Evolutionary conservation across 2,329 filamentous ascomycete genomes (phyloP), one percentile per base, ranked within the genome.

Genomic region (Massarina eburnea): DNA sequence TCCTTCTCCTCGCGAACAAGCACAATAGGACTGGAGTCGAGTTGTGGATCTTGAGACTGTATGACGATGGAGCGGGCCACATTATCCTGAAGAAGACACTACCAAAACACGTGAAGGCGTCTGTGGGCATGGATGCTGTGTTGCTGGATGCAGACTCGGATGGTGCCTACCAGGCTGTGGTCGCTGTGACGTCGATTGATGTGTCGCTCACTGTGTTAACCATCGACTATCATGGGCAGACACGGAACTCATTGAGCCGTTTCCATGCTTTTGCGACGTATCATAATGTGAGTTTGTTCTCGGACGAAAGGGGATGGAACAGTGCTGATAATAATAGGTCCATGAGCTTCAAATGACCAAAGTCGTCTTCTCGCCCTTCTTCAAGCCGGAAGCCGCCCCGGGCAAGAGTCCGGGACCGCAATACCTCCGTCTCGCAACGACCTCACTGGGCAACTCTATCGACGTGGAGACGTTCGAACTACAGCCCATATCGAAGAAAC

Each of bases 181-280:
- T 96, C 54, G 91, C 91, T 6, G 83, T 95, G 12, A 88, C 88
- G 2, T 86, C 86, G 8, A 86, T 88, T 58, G 88, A 95, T 67
- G 83, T 84, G 49, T 90, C 89, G 9, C 85, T 96, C 54, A 82
- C 82, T 4, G 73, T 96, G 21, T 87, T 85, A 68, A 91, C 89
- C 0, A 73, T 95, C 46, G 87, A 95, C 54, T 88, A 89, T 64
- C 66, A 88, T 59, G 70, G 73, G 6, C 61, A 64, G 3, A 69
- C 67, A 2, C 63, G 59, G 22, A 74, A 73, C 49, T 74, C 70
- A 2, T 73, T 79, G 54, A 71, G 74, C 32, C 67, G 70, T 7
- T 73, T 84, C 60, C 70, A 71, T 33, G 62, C 67, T 7, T 82
- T 79, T 58, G 74, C 76, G 8, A 77, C 73, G 15, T 71, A 84